Percentiles rank a stretch among this genome's conserved stretches.
These are phyloP conservation scores for Vaccinium darrowii DNA, from an alignment of 148 eudicot genomes.

Conservation along the genomic window DNA sequence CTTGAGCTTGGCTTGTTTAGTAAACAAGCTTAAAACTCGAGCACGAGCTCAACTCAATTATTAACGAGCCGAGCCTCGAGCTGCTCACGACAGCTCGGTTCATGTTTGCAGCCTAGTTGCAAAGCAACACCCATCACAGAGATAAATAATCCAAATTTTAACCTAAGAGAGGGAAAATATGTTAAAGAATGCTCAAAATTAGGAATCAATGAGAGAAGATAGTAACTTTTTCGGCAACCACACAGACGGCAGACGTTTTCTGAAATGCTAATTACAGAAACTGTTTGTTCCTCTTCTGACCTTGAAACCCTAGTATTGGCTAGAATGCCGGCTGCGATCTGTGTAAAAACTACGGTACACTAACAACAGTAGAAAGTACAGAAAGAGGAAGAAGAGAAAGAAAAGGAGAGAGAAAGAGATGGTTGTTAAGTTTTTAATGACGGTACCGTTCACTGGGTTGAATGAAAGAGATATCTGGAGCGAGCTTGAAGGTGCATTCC, in stretches of 20 bases:
- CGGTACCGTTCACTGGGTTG: conserved; percentile 66
- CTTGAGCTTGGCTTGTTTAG: neutral
- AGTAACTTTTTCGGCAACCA: neutral
- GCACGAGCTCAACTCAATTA: neutral
- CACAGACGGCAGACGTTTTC: neutral
- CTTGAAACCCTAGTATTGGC: neutral
- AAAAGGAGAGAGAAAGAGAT: neutral
- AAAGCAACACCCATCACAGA: neutral
- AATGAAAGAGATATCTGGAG: conserved; percentile 77
- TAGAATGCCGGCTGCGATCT: neutral
- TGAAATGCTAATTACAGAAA: neutral
- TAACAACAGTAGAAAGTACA: neutral
- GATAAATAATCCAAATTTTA: neutral
- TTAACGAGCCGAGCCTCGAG: neutral
- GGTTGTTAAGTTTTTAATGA: neutral
- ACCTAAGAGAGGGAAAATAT: neutral
- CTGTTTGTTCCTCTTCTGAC: neutral
- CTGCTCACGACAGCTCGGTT: neutral
- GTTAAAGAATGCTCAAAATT: neutral
- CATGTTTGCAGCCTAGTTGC: neutral
- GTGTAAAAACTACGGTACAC: neutral
- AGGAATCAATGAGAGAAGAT: neutral
- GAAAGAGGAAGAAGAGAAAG: neutral
- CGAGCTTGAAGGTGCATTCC: conserved; percentile 70
- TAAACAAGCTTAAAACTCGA: neutral